phyloP scores from a whole-genome alignment of 2,329 filamentous ascomycete species.

The Aspergillus awamori region DNA sequence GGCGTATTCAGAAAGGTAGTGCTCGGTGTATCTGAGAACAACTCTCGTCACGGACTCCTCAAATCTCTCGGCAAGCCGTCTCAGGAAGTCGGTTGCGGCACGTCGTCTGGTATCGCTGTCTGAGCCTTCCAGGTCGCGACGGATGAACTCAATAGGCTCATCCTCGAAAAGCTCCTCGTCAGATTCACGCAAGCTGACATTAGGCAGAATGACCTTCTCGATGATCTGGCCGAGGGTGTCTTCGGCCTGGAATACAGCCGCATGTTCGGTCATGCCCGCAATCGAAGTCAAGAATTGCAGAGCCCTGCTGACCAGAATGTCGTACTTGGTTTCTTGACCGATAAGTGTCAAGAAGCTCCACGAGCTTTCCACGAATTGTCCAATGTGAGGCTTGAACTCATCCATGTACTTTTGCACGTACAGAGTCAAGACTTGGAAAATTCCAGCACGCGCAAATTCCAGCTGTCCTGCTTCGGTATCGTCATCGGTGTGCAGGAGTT shows the following conservation, averaged over 20 bases:
- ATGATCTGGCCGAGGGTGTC: slow-evolving; percentile 81
- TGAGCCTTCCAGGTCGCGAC: slow-evolving; percentile 90
- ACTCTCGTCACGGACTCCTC: slow-evolving; percentile 81
- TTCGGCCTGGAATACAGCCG: slow-evolving; percentile 81
- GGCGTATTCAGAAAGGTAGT: slow-evolving; percentile 75
- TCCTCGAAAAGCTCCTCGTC: slow-evolving; percentile 97
- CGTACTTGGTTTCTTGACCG: slow-evolving; percentile 87
- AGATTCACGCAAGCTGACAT: slow-evolving; percentile 86
- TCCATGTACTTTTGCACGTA: slow-evolving; percentile 96
- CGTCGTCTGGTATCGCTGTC: slow-evolving; percentile 91
- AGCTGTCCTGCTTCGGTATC: slow-evolving; percentile 84
- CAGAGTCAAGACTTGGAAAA: slow-evolving; percentile 86
- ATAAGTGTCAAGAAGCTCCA: slow-evolving; percentile 90
- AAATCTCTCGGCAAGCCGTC: slow-evolving; percentile 85
- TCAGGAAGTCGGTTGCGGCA: slow-evolving; percentile 91
- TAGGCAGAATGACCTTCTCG: slow-evolving; percentile 93
- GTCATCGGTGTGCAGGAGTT: slow-evolving; percentile 79
- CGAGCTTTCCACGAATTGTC: slow-evolving; percentile 83
- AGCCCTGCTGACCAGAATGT: slow-evolving; percentile 90
- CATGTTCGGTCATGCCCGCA: slow-evolving; percentile 75
- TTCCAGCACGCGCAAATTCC: slow-evolving; percentile 88
- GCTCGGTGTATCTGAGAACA: slow-evolving; percentile 83
- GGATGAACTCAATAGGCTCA: slow-evolving; percentile 97
- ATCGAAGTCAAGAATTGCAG: slow-evolving; percentile 93
- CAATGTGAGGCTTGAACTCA: slow-evolving; percentile 78